Conservation (phyloP, 495 filamentous ascomycete species). For the Cercophora samala region DNA sequence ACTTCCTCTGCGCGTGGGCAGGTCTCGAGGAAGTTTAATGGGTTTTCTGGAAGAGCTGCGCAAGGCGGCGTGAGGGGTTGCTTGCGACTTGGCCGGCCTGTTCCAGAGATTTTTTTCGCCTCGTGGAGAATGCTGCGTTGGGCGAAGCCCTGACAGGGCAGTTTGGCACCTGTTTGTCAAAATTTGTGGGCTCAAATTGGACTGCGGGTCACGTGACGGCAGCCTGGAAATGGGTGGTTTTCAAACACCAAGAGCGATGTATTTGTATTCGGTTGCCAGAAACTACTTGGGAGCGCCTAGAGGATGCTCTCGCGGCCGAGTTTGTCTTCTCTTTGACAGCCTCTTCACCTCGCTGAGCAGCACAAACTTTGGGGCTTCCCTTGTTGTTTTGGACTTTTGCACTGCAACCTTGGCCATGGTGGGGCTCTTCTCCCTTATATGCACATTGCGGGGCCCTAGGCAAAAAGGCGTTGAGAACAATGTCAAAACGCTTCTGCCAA, state of each 20-base stretch:
- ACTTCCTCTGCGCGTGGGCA: conserved; percentile 36
- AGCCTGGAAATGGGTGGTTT: background rate
- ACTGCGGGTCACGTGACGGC: conserved; percentile 30
- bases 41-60: conserved; percentile 24
- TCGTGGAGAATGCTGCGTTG: conserved; percentile 32
- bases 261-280: background rate
- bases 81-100: conserved; percentile 35
- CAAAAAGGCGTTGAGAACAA: conserved; percentile 7
- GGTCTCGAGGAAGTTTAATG: conserved; percentile 31
- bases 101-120: conserved; percentile 36
- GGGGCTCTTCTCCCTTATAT: conserved; percentile 9
- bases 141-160: conserved; percentile 30
- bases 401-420: conserved; percentile 9
- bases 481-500: background rate
- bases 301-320: background rate
- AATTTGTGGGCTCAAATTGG: conserved; percentile 36
- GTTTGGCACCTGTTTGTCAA: conserved; percentile 23
- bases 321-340: background rate
- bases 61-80: conserved; percentile 31
- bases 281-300: background rate
- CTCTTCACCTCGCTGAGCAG: background rate
- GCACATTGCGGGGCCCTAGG: conserved; percentile 10
- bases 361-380: conserved; percentile 2
- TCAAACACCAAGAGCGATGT: background rate
- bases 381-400: conserved; percentile 6